Conservation (phyloP, 306 rosid genomes). For the Betula pendula region DNA sequence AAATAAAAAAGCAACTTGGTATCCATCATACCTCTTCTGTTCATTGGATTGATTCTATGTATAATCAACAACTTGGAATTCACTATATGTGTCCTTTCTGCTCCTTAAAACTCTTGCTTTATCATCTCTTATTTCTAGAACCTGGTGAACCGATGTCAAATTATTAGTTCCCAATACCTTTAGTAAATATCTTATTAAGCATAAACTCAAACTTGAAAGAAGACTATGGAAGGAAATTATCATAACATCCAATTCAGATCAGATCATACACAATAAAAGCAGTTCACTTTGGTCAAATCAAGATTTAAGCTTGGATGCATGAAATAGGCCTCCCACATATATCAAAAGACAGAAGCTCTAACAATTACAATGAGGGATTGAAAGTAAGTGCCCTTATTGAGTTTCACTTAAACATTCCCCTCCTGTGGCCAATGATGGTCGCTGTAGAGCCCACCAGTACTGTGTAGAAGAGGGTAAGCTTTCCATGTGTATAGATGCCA, state of each 20-base stretch:
- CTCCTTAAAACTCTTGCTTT: constrained; percentile 74
- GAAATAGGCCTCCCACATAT: background rate
- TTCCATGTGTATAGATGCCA: background rate
- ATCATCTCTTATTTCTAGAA: constrained; percentile 70
- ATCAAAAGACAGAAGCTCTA: no score
- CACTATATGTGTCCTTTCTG: constrained; percentile 52
- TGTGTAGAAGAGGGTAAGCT: background rate
- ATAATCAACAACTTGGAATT: constrained; percentile 56
- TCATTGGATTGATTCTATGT: constrained; percentile 33
- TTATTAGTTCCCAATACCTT: constrained; percentile 18
- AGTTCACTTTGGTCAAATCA: background rate
- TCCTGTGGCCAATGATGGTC: background rate
- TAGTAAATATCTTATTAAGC: background rate
- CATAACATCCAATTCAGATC: constrained; percentile 1
- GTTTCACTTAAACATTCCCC: background rate
- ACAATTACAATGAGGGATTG: background rate
- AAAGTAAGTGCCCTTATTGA: background rate
- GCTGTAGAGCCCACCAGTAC: background rate
- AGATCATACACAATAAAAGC: background rate
- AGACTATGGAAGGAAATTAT: background rate
- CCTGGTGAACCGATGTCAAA: constrained; percentile 46
- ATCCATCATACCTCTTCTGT: constrained; percentile 38
- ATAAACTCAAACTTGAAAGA: constrained; percentile 16
- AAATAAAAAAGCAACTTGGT: constrained; percentile 11
- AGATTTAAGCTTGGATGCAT: background rate